phyloP scores from a whole-genome alignment of 225 moss, liverwort and hornwort species.

The Lunularia cruciata region DNA sequence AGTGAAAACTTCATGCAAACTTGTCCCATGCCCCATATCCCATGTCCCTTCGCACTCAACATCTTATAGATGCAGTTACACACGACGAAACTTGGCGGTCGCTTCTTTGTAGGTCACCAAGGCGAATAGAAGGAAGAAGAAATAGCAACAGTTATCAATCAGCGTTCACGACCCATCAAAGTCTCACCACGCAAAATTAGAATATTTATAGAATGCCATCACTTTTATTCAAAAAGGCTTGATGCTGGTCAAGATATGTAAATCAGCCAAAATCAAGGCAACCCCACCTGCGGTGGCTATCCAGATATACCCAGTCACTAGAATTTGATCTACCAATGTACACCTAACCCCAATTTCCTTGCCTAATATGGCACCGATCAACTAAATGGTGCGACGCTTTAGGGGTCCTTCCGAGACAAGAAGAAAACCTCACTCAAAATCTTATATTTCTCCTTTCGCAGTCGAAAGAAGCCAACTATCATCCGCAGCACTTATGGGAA shows the following conservation, averaged over 20 bases:
- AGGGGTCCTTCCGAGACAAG: neutral
- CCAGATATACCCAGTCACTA: neutral
- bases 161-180: neutral
- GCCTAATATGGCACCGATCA: slow-evolving; percentile 7
- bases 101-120: too few species aligned
- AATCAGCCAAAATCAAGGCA: neutral
- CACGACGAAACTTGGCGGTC: too few species aligned
- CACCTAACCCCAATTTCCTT: neutral
- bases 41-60: neutral
- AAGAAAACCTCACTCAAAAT: slow-evolving; percentile 6
- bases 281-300: slow-evolving; percentile 2
- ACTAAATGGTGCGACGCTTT: slow-evolving; percentile 9
- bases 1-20: too few species aligned
- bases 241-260: neutral
- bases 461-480: neutral
- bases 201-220: neutral
- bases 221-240: neutral
- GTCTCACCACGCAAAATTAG: neutral
- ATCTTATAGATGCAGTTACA: neutral
- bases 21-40: too few species aligned
- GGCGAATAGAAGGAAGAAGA: too few species aligned
- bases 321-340: neutral
- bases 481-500: neutral
- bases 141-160: too few species aligned
- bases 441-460: neutral